Percentiles rank a stretch among this genome's conserved stretches.
Evolutionary conservation across 306 rosid species (phyloP).

Genomic region (Citrullus mucosospermus): DNA sequence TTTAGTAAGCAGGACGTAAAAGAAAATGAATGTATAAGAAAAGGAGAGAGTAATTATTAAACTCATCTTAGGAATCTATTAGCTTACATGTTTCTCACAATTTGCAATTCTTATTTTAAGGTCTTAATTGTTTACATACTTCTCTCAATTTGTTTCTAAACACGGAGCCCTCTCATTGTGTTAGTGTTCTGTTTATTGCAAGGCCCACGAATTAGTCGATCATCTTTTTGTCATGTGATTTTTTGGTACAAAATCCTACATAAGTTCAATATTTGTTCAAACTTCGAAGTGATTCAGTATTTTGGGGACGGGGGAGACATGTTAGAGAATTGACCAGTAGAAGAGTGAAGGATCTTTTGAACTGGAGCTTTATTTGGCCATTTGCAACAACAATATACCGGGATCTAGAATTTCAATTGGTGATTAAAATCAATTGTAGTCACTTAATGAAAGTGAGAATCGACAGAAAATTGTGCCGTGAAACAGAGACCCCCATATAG

Average conservation of each 20-base stretch:
- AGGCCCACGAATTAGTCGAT: background rate
- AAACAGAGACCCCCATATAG: background rate
- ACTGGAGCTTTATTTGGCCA: background rate
- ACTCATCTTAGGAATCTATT: too few relatives aligned
- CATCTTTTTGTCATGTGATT: background rate
- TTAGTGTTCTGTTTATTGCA: background rate
- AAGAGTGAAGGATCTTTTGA: background rate
- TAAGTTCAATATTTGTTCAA: background rate
- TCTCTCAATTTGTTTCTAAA: background rate
- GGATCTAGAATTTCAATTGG: background rate
- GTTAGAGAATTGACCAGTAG: background rate
- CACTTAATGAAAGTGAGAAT: background rate
- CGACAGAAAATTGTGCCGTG: background rate
- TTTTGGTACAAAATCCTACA: background rate
- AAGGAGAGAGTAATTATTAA: background rate
- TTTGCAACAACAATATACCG: background rate
- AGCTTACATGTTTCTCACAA: too few relatives aligned
- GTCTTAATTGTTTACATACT: too few relatives aligned
- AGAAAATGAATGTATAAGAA: background rate
- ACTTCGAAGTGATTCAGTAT: background rate
- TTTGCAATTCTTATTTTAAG: too few relatives aligned
- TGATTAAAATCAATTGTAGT: background rate
- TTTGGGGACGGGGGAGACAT: background rate
- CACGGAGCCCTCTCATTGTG: background rate
- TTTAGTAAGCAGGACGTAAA: slow-evolving; percentile 3